A percentile compares a stretch with the other conserved stretches of the same genome.
Conservation (phyloP, 2,329 filamentous ascomycete species). For the Alternaria gansuensis region DNA sequence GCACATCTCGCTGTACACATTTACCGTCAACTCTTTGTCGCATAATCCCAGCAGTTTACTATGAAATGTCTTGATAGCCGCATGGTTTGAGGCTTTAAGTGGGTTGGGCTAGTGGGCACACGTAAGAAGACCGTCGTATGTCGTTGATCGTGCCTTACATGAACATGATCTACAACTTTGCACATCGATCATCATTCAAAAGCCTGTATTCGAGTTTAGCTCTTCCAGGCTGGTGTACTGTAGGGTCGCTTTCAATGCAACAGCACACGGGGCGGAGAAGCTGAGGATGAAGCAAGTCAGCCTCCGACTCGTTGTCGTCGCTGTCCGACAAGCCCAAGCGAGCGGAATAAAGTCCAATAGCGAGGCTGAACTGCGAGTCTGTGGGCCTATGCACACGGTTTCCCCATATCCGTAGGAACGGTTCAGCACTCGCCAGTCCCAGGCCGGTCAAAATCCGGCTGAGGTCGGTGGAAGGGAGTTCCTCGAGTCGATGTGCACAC, state of each 20-base stretch:
- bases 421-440: constrained; percentile 15
- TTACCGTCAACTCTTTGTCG: not conserved
- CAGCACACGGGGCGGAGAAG: not conserved
- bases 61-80: not conserved
- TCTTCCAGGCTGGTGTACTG: not conserved
- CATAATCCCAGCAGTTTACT: not conserved
- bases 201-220: constrained; percentile 1
- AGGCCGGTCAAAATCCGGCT: constrained; percentile 1
- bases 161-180: constrained; percentile 1
- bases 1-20: not conserved
- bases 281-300: not conserved
- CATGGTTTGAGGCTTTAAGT: not conserved
- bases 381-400: constrained; percentile 12
- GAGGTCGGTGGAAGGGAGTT: not conserved
- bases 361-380: constrained; percentile 10
- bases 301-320: not conserved
- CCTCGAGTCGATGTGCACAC: constrained; percentile 6
- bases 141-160: constrained; percentile 1
- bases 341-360: not conserved
- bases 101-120: not conserved
- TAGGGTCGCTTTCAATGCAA: constrained; percentile 3
- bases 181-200: constrained; percentile 1
- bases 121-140: not conserved
- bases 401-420: constrained; percentile 13
- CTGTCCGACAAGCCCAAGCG: not conserved